A percentile compares a stretch with the other conserved stretches of the same genome.
Evolutionary conservation across 306 rosid genomes (phyloP).

Genomic region (Begonia loranthoides): DNA sequence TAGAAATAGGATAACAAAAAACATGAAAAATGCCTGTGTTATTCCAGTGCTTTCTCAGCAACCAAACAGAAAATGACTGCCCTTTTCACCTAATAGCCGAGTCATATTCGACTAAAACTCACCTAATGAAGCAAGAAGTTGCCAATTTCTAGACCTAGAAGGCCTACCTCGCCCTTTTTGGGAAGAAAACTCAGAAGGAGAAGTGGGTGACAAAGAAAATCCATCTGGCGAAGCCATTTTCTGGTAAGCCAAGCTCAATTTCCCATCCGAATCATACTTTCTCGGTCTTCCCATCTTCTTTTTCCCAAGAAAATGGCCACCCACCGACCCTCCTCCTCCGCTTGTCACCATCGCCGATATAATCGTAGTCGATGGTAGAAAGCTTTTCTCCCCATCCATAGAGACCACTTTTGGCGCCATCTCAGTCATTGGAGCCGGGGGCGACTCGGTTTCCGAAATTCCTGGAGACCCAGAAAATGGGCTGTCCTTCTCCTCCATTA

Average conservation of each 20-base stretch:
- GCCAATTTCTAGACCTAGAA: conserved; percentile 42
- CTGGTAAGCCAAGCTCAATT: conserved; percentile 21
- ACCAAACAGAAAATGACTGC: neutral
- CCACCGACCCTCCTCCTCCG: conserved; percentile 8
- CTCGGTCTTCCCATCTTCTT: conserved; percentile 87
- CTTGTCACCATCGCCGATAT: neutral
- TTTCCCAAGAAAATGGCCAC: conserved; percentile 40
- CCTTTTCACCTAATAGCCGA: neutral
- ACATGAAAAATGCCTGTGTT: too few relatives aligned
- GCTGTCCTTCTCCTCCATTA: conserved; percentile 44
- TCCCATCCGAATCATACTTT: conserved; percentile 67
- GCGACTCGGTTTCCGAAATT: conserved; percentile 24
- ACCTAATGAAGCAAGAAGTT: conserved; percentile 59
- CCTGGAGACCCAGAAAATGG: conserved; percentile 23
- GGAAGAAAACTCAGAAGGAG: conserved; percentile 29
- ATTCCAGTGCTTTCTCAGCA: neutral
- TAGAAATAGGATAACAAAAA: too few relatives aligned
- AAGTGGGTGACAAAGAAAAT: conserved; percentile 36
- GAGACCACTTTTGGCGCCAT: conserved; percentile 14
- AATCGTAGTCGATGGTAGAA: neutral
- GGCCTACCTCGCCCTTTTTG: conserved; percentile 53
- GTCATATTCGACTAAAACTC: conserved; percentile 10
- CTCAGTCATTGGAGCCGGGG: conserved; percentile 17
- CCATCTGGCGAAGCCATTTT: conserved; percentile 23
- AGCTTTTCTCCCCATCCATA: conserved; percentile 1